A percentile compares a stretch with the other conserved stretches of the same genome.
These are phyloP conservation scores for Ceratocystis papillata DNA, from an alignment of 2,329 filamentous ascomycete species.

Conservation along the genomic window DNA sequence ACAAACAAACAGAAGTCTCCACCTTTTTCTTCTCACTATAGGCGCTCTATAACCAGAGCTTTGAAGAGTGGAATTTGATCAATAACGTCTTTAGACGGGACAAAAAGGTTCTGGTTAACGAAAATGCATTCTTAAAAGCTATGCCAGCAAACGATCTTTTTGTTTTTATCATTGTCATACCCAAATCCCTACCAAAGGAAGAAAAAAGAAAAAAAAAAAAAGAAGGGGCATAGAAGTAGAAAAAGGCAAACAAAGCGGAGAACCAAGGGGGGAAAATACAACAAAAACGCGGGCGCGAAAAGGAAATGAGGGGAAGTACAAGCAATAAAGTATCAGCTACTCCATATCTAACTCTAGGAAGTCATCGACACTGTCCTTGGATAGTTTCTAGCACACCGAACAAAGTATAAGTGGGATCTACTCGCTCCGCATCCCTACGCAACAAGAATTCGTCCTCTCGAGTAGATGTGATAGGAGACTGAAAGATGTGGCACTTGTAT, in stretches of 20 bases:
- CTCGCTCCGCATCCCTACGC: background rate
- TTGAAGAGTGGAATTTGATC: too few species aligned
- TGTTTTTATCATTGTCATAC: constrained; percentile 16
- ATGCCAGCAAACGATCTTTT: constrained; percentile 12
- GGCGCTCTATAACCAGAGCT: too few species aligned
- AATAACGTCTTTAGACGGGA: background rate
- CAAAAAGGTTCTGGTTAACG: background rate
- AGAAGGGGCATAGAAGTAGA: background rate
- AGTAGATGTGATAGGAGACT: background rate
- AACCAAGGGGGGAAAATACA: background rate
- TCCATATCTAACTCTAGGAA: constrained; percentile 16
- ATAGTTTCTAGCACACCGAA: constrained; percentile 9
- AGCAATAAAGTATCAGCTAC: constrained; percentile 19
- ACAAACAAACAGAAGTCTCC: background rate
- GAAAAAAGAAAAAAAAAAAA: background rate
- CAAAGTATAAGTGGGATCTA: constrained; percentile 15
- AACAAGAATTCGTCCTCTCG: background rate
- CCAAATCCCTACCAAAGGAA: constrained; percentile 2
- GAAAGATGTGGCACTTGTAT: background rate
- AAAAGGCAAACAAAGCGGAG: background rate
- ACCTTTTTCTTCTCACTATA: background rate
- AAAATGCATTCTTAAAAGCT: background rate
- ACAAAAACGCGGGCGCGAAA: background rate
- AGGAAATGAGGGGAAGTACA: constrained; percentile 21
- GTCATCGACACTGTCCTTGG: background rate